Base-by-base conservation (phyloP, 441 rosid genomes). In the Adansonia grandidieri region DNA sequence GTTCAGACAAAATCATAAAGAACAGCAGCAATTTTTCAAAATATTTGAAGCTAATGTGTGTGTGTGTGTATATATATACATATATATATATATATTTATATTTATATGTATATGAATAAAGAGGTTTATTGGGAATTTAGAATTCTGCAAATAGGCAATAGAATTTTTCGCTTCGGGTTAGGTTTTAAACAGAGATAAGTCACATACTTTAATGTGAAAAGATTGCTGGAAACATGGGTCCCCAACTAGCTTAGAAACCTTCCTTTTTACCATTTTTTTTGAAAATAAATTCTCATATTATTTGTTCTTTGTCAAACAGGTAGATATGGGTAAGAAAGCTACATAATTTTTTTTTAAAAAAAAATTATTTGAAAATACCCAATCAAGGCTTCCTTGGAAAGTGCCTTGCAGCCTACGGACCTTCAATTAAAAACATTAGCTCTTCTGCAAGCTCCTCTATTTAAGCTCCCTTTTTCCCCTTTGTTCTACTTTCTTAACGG, bases 391-490 rank as follows among this genome's bases (percentile, higher is more conserved):
- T 92, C 82, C 53, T 73, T 75, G 53, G 9, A 61, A 89, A 88
- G 86, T 90, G 87, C 87, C 95, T 85, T 91, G 86, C 83, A 56
- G 82, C 74, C 84, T 85, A 92, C 98, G 98, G 86, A 91, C 86
- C 93, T 91, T 68, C 75, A 28, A 54, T 22, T 64, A 66, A 32
- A 32, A 32, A 9, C 50, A 77, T 20, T 61, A 72, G 83, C 63
- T 78, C 83, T 74, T 84, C 75, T 14, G 4, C 71, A 71, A 70
- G 71, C 80, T 82, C 86, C 86, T 87, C 90, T 90, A 88, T 92
- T 85, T 91, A 89, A 91, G 87, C 85, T 62, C 78, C 17, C 28
- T 37, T 83, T 79, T 74, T 47, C 64, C 64, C 82, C 75, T 77
- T 79, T 81, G 45, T 57, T 80, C 80, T 80, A 81, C 84, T 91